Evolutionary conservation across 1,284 basidiomycete genomes (phyloP).

Genomic region (Cutaneotrichosporon sp.): DNA sequence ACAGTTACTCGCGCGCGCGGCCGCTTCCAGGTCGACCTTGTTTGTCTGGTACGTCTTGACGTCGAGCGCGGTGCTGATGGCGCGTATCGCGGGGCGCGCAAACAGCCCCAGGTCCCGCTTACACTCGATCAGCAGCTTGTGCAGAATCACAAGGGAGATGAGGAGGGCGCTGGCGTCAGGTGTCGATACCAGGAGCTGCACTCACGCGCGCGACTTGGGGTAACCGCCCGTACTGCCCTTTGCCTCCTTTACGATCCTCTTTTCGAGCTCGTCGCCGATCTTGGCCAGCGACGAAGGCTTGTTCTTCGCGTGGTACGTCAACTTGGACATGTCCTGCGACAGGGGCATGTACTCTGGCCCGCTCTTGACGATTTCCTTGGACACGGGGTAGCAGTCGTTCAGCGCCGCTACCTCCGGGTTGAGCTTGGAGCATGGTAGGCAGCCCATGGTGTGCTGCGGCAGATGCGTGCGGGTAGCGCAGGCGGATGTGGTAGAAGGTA

Average conservation of each 20-base stretch:
- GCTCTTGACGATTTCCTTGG: conserved; percentile 67
- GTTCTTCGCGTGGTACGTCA: conserved; percentile 89
- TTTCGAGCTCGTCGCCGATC: conserved; percentile 76
- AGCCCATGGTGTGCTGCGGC: conserved; percentile 20
- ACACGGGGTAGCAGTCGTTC: conserved; percentile 81
- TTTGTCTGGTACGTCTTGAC: conserved; percentile 53
- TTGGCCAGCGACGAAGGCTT: conserved; percentile 84
- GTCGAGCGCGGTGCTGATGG: conserved; percentile 62
- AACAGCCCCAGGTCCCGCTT: conserved; percentile 78
- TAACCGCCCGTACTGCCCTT: conserved; percentile 65
- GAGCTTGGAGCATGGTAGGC: conserved; percentile 31
- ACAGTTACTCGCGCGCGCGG: conserved; percentile 71
- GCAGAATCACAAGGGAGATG: conserved; percentile 79
- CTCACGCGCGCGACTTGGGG: conserved; percentile 72
- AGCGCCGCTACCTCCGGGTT: conserved; percentile 55
- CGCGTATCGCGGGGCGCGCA: conserved; percentile 68
- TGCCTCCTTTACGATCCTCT: conserved; percentile 64
- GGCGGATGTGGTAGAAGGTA: too few relatives aligned
- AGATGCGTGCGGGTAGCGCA: too few relatives aligned
- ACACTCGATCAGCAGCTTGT: conserved; percentile 82
- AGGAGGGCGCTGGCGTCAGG: conserved; percentile 61
- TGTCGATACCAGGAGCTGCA: conserved; percentile 18
- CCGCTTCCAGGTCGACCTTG: conserved; percentile 69
- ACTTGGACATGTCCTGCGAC: conserved; percentile 79
- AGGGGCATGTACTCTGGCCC: conserved; percentile 69